phyloP scores from a whole-genome alignment of 768 basidiomycete genomes.

The Polyporus arcularius region DNA sequence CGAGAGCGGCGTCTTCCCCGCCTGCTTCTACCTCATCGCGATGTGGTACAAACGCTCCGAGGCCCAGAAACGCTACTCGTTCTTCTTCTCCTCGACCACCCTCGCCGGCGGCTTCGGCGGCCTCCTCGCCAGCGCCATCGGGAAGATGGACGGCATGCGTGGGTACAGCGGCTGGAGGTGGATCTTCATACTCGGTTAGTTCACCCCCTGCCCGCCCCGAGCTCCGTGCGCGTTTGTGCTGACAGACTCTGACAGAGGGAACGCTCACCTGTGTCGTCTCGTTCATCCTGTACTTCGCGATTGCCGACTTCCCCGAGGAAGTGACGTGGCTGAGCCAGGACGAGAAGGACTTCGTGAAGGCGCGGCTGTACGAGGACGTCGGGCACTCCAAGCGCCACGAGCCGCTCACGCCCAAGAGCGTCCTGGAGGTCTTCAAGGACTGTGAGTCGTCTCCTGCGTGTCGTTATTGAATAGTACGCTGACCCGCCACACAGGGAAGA shows the following conservation, averaged over 20 bases:
- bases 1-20: conserved; percentile 34
- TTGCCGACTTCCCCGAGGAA: conserved; percentile 36
- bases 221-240: background rate
- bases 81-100: conserved; percentile 43
- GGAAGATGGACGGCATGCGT: conserved; percentile 34
- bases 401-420: conserved; percentile 21
- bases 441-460: conserved; percentile 16
- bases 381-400: conserved; percentile 28
- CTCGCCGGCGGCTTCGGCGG: conserved; percentile 42
- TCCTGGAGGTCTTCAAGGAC: conserved; percentile 29
- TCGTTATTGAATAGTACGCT: background rate
- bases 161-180: conserved; percentile 34
- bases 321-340: conserved; percentile 34
- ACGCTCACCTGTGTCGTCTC: conserved; percentile 37
- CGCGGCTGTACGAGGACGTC: conserved; percentile 31
- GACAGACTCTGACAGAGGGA: conserved; percentile 33
- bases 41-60: conserved; percentile 41
- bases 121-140: conserved; percentile 34
- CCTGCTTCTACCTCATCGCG: conserved; percentile 33
- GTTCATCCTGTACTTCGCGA: conserved; percentile 33
- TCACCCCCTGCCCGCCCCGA: too few species aligned
- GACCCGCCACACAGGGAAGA: conserved; percentile 20
- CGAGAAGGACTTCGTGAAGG: conserved; percentile 33
- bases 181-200: conserved; percentile 35
- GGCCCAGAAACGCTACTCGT: conserved; percentile 35